Evolutionary conservation across 2,329 filamentous ascomycete species (phyloP).

Genomic region (Arthroderma uncinatum): DNA sequence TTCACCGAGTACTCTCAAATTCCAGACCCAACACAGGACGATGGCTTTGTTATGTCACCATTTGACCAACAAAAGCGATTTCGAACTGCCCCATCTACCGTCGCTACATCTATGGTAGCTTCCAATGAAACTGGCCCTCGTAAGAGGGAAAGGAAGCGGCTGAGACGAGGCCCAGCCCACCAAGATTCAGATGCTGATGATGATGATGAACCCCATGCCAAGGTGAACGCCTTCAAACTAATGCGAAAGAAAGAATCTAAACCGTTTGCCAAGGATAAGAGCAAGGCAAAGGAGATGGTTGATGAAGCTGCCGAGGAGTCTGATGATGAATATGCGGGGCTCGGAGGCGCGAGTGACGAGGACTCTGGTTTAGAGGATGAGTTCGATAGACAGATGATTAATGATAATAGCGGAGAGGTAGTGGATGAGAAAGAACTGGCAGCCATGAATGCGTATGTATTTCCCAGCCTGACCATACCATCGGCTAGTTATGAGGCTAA

Average conservation of each 20-base stretch:
- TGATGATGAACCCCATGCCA: conserved; percentile 30
- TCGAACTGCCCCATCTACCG: conserved; percentile 53
- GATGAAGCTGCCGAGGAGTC: conserved; percentile 94
- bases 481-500: neutral
- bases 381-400: conserved; percentile 77
- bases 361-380: conserved; percentile 66
- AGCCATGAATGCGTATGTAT: conserved; percentile 73
- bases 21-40: conserved; percentile 70
- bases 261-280: conserved; percentile 72
- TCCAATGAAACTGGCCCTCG: conserved; percentile 53
- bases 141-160: conserved; percentile 35
- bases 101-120: conserved; percentile 56
- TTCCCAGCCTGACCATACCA: neutral
- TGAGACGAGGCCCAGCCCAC: conserved; percentile 37
- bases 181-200: conserved; percentile 39
- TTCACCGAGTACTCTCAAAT: conserved; percentile 57
- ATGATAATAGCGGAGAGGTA: conserved; percentile 67
- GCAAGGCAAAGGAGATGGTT: conserved; percentile 74
- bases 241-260: conserved; percentile 52
- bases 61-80: conserved; percentile 58
- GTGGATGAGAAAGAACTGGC: conserved; percentile 71
- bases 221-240: conserved; percentile 50
- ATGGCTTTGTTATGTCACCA: conserved; percentile 61
- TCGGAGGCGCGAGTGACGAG: conserved; percentile 83
- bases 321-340: conserved; percentile 91